phyloP scores from a whole-genome alignment of 1,139 yeast species.

The Saccharomyces hybrid region DNA sequence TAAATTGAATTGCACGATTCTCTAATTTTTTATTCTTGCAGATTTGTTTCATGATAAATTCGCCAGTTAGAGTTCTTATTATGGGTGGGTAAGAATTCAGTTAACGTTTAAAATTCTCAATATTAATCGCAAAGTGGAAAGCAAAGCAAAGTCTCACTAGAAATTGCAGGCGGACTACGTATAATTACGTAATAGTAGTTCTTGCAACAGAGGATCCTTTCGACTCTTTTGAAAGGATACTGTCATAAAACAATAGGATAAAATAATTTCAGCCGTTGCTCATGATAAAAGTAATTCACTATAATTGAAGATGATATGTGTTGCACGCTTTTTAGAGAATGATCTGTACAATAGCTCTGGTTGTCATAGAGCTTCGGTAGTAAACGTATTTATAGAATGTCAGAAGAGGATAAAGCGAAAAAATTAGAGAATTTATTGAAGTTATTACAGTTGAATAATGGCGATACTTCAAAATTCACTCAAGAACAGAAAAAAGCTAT shows the following conservation, averaged over 20 bases:
- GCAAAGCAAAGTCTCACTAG: neutral
- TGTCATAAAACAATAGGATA: neutral
- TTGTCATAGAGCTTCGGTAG: neutral
- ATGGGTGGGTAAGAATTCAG: neutral
- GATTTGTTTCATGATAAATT: neutral
- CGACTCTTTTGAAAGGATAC: neutral
- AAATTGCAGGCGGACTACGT: neutral
- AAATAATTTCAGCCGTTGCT: neutral
- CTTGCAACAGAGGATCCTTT: neutral
- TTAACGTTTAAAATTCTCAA: neutral
- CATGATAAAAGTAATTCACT: neutral
- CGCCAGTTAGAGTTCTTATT: neutral
- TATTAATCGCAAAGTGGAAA: neutral
- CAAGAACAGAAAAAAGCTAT: constrained; percentile 60
- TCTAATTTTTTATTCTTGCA: neutral
- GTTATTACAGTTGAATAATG: constrained; percentile 33
- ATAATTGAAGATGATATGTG: neutral
- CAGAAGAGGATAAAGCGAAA: constrained; percentile 6
- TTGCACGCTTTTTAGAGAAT: neutral
- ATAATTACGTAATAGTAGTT: neutral
- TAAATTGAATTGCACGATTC: neutral
- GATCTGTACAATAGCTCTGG: neutral
- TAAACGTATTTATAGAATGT: constrained; percentile 1
- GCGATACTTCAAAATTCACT: constrained; percentile 40
- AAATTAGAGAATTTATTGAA: constrained; percentile 33